These are phyloP conservation scores for Aegilops speltoides DNA, from an alignment of 176 grass and related monocot species.

Conservation along the genomic window DNA sequence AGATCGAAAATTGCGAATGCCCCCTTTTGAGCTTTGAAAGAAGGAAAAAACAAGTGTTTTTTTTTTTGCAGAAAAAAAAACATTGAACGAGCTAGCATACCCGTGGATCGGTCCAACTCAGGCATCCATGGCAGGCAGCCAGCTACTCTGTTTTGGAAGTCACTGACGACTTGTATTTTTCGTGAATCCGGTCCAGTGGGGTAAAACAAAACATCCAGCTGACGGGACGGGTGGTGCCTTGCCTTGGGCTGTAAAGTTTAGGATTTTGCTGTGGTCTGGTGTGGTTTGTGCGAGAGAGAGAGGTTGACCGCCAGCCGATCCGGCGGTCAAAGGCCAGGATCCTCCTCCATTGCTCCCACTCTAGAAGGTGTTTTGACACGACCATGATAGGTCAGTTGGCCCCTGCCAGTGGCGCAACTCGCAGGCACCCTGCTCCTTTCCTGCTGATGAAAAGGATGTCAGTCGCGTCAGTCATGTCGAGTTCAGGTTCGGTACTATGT, in stretches of 20 bases:
- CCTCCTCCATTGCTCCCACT: background rate
- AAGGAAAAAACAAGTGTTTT: too few relatives aligned
- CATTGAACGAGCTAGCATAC: background rate
- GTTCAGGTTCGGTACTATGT: background rate
- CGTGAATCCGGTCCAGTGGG: too few relatives aligned
- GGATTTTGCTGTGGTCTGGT: background rate
- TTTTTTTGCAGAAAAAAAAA: background rate
- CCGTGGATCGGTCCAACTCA: background rate
- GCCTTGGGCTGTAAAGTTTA: constrained; percentile 23
- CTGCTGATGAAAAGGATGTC: background rate
- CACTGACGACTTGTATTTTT: background rate
- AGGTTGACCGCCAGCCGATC: background rate
- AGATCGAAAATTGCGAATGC: too few relatives aligned
- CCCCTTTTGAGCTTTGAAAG: background rate
- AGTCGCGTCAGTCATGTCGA: background rate
- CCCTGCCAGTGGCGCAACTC: background rate
- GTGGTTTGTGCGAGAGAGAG: background rate
- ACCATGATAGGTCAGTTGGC: background rate
- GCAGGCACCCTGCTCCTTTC: background rate
- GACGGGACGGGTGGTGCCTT: background rate
- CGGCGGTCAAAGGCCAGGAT: constrained; percentile 15
- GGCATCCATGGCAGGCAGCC: background rate
- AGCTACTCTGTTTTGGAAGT: constrained; percentile 17
- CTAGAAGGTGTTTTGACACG: background rate
- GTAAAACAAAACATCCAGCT: background rate